Base-by-base conservation (phyloP, 495 filamentous ascomycete genomes). In the Aspergillus biplanus region DNA sequence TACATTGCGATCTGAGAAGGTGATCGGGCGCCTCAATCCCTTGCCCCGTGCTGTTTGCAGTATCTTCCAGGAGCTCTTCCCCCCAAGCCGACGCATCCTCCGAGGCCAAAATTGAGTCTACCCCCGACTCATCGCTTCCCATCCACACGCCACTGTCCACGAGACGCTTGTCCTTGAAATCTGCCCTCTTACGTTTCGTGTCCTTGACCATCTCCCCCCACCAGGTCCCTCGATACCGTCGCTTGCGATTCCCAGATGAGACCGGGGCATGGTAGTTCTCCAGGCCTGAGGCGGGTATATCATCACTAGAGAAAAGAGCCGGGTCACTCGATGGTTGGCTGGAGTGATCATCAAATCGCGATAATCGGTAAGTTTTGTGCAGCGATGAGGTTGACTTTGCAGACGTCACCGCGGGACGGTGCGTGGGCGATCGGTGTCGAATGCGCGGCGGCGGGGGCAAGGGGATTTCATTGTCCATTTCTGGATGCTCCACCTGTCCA, bases 141-240 rank as follows among this genome's bases (percentile, higher is more conserved):
- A 93, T 85, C 82, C 86, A 93, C n/a, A 94, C 87, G 58, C 90
- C 91, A 75, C 89, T 92, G 71, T 96, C 92, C n/a, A 86, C 75
- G 65, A 89, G 80, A 33, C 90, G 78, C 70, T 82, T 81, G 37
- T 80, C 79, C 62, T 77, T 80, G 52, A 82, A 80, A 34, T 92
- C 83, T 6, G 79, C 76, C 48, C 87, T 73, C 71, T 86, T 87
- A 34, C 76, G 72, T 62, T 85, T 85, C 21, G 72, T 65, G 58
- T 75, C 72, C 49, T 69, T 62, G 56, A 74, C 85, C 64, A 78
- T 81, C 72, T 90, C 88, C 21, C 86, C 81, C 72, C 84, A 92
- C 90, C 90, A 93, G 6, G 88, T 80, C 11, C 90, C 89, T 15
- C 86, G 81, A 68, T 89, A 90, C 34, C 85, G 82, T 62, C 82